Conservation (phyloP, 345 rosid genomes). For the Eucalyptus regnans region DNA sequence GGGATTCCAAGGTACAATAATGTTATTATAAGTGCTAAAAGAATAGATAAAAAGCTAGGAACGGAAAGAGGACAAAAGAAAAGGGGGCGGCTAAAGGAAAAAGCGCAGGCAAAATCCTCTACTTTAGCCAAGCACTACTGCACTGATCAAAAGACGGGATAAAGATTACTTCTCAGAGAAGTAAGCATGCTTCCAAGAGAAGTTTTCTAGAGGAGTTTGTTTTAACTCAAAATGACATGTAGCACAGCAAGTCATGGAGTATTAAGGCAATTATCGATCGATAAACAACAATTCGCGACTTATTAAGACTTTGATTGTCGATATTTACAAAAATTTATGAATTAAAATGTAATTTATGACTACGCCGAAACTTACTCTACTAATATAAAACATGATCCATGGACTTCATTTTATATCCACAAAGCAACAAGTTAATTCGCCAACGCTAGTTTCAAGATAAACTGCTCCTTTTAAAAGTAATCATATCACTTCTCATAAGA, state of each 20-base stretch:
- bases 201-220: background rate
- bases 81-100: background rate
- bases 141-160: background rate
- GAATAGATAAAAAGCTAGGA: background rate
- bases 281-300: rapidly evolving
- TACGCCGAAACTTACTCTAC: background rate
- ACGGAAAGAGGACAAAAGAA: rapidly evolving
- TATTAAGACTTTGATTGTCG: background rate
- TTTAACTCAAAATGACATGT: background rate
- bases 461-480: background rate
- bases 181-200: background rate
- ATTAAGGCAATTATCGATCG: background rate
- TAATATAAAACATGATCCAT: background rate
- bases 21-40: background rate
- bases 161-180: background rate
- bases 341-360: background rate
- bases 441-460: background rate
- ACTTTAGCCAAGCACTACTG: background rate
- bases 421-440: background rate
- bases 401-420: background rate
- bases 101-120: background rate
- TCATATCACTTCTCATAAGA: background rate
- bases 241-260: background rate
- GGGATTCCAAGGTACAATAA: background rate
- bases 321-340: background rate